Evolutionary conservation across 805 yeast species (phyloP).

Genomic region (Scheffersomyces spartinae): DNA sequence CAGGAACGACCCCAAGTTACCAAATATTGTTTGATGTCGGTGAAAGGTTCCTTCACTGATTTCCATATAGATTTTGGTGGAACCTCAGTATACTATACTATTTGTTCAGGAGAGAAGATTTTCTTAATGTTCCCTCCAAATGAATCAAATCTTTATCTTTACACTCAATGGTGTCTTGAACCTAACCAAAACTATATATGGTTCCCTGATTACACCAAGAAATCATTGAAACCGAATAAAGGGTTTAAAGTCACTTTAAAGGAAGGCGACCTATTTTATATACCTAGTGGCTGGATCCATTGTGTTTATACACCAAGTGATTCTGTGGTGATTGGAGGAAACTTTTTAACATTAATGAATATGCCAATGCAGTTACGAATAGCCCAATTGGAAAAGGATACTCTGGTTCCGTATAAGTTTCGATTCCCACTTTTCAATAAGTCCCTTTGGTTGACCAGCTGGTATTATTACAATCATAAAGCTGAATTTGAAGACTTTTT

Average conservation of each 20-base stretch:
- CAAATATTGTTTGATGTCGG: slow-evolving; percentile 79
- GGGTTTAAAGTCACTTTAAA: slow-evolving; percentile 45
- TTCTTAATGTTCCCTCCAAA: slow-evolving; percentile 79
- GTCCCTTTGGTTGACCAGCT: slow-evolving; percentile 59
- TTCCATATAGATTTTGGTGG: slow-evolving; percentile 92
- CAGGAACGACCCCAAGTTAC: slow-evolving; percentile 47
- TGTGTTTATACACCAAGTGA: slow-evolving; percentile 78
- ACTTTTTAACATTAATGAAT: slow-evolving; percentile 59
- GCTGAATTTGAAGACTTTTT: too few relatives aligned
- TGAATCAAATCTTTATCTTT: slow-evolving; percentile 42
- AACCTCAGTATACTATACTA: slow-evolving; percentile 81
- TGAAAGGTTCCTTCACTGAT: slow-evolving; percentile 69
- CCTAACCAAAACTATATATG: slow-evolving; percentile 52
- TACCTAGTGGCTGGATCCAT: slow-evolving; percentile 93
- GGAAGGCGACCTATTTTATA: slow-evolving; percentile 65
- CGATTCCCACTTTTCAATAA: slow-evolving; percentile 67
- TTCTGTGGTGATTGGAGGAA: slow-evolving; percentile 80
- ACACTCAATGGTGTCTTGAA: slow-evolving; percentile 62
- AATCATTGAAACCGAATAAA: slow-evolving; percentile 14
- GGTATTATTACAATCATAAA: slow-evolving; percentile 23
- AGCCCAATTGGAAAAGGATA: slow-evolving; percentile 48
- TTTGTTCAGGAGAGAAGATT: slow-evolving; percentile 61
- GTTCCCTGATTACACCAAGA: slow-evolving; percentile 42
- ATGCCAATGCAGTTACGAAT: slow-evolving; percentile 53
- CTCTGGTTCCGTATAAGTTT: slow-evolving; percentile 66